Evolutionary conservation across 441 rosid genomes (phyloP).

Genomic region (Raphanus hybrid): DNA sequence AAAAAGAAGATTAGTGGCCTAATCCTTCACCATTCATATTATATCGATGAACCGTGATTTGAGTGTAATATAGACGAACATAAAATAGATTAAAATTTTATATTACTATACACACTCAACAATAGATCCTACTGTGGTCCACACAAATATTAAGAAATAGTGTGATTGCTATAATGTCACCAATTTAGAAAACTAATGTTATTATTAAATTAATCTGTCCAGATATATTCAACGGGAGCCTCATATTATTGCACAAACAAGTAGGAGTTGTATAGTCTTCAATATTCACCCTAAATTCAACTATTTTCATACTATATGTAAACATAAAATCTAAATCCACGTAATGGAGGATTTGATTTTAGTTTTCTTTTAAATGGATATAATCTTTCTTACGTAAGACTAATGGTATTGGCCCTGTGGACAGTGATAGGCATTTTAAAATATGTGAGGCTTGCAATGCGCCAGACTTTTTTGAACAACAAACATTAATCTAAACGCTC

Average conservation of each 20-base stretch:
- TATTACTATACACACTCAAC: background rate
- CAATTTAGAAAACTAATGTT: background rate
- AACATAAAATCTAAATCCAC: background rate
- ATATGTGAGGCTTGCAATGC: background rate
- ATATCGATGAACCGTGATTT: too few species aligned
- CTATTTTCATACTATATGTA: background rate
- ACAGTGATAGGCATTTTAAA: background rate
- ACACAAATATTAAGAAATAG: background rate
- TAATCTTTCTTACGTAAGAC: background rate
- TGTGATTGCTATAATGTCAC: background rate
- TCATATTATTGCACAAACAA: slow-evolving; percentile 6
- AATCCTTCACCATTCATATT: too few species aligned
- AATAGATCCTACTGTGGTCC: background rate
- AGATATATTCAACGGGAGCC: slow-evolving; percentile 19
- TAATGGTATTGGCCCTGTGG: background rate
- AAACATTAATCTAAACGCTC: too few species aligned
- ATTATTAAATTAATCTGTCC: background rate
- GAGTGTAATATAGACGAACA: background rate
- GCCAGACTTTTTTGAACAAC: too few species aligned
- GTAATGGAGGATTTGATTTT: background rate
- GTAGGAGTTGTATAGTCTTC: background rate
- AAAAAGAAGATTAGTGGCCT: too few species aligned
- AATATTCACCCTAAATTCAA: background rate
- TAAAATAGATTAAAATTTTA: background rate
- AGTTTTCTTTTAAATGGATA: background rate